These are phyloP conservation scores for Apiotrichum mycotoxinovorans DNA, from an alignment of 1,284 basidiomycete genomes.

Conservation along the genomic window DNA sequence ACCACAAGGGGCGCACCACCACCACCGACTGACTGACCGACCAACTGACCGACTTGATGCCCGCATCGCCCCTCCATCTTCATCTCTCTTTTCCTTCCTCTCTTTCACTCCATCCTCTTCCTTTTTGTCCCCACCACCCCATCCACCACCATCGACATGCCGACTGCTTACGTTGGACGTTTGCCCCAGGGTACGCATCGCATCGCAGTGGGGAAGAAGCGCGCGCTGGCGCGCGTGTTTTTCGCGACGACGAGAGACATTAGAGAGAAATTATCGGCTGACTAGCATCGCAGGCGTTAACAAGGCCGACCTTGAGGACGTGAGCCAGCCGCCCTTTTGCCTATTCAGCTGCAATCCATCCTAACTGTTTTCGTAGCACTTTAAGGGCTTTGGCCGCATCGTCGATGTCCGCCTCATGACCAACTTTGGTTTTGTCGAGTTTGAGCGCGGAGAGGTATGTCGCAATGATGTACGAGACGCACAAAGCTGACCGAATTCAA, in stretches of 20 bases:
- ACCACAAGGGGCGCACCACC: too few relatives aligned
- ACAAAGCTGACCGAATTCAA: conserved; percentile 1
- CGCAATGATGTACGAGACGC: neutral
- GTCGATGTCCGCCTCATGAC: conserved; percentile 92
- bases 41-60: too few relatives aligned
- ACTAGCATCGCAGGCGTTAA: conserved; percentile 24
- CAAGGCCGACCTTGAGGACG: conserved; percentile 41
- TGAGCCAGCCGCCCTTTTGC: conserved; percentile 11
- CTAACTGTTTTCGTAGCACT: conserved; percentile 59
- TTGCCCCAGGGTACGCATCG: conserved; percentile 38
- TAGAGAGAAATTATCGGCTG: neutral
- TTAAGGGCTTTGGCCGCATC: conserved; percentile 78
- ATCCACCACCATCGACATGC: conserved; percentile 21
- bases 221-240: too few relatives aligned
- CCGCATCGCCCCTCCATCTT: too few relatives aligned
- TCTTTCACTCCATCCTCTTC: neutral
- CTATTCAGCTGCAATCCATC: neutral
- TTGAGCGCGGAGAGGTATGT: conserved; percentile 72
- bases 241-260: too few relatives aligned
- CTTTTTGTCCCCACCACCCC: conserved; percentile 2
- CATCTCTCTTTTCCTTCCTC: conserved; percentile 4
- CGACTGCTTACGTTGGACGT: conserved; percentile 46
- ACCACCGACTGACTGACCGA: too few relatives aligned
- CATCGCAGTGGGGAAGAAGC: neutral
- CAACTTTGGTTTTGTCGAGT: conserved; percentile 92